These are phyloP conservation scores for Eucalyptus albens DNA, from an alignment of 345 rosid genomes.

Conservation along the genomic window DNA sequence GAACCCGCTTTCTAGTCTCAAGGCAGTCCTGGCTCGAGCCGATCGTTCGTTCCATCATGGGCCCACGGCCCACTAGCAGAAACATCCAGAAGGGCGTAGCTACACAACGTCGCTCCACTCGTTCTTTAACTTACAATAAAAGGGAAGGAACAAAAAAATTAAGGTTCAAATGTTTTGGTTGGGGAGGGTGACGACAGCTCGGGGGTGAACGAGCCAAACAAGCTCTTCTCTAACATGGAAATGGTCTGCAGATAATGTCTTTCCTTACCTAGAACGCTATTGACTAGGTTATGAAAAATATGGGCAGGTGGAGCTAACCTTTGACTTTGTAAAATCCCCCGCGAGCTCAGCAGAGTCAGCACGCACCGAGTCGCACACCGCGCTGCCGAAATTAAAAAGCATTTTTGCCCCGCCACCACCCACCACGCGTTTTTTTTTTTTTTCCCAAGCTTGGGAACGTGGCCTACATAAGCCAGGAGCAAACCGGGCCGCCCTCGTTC, in stretches of 20 bases:
- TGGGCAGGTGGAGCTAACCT: constrained; percentile 1
- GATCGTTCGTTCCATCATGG: neutral
- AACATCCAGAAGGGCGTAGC: neutral
- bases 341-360: too few species aligned
- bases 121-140: neutral
- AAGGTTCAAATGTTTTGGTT: neutral
- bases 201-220: neutral
- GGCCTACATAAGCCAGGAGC: neutral
- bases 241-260: neutral
- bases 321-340: neutral
- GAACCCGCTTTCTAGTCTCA: neutral
- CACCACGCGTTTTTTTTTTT: neutral
- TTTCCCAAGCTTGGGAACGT: neutral
- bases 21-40: neutral
- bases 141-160: neutral
- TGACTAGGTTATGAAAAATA: neutral
- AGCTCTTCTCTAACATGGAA: neutral
- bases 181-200: neutral
- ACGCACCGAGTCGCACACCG: neutral
- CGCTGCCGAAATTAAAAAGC: neutral
- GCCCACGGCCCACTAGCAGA: neutral
- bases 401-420: neutral
- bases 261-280: neutral
- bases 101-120: neutral
- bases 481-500: neutral